Percentiles rank a stretch among this genome's conserved stretches.
Conservation (phyloP, 2,329 filamentous ascomycete species). For the Dothistroma septosporum region DNA sequence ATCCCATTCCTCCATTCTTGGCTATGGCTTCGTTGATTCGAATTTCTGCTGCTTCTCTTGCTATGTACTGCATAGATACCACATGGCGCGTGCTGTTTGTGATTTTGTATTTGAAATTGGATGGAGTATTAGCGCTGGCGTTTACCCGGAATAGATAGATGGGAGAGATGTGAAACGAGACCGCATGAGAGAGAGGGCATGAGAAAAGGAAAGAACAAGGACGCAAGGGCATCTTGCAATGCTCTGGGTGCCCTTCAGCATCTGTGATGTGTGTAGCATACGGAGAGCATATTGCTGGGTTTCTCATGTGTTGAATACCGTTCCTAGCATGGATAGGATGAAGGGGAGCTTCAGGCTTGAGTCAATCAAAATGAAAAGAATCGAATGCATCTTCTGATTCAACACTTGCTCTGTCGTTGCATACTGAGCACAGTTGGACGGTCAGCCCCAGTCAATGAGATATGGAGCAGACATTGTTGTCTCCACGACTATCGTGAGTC, state of each 20-base stretch:
- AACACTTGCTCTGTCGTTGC: too few species aligned
- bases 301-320: background rate
- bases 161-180: background rate
- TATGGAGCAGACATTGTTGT: too few species aligned
- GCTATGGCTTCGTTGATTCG: background rate
- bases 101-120: background rate
- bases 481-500: too few species aligned
- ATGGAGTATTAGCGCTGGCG: background rate
- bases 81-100: background rate
- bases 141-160: background rate
- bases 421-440: too few species aligned
- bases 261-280: background rate
- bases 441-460: too few species aligned
- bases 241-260: background rate
- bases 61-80: conserved; percentile 3
- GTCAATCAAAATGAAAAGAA: too few species aligned
- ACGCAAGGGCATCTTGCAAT: too few species aligned
- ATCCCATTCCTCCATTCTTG: background rate
- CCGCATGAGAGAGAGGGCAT: background rate
- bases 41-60: background rate
- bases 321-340: background rate
- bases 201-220: background rate
- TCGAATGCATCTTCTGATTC: background rate
- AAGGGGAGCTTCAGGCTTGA: background rate
- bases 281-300: background rate